Evolutionary conservation across 345 rosid species (phyloP).

Genomic region (Populus nigra): DNA sequence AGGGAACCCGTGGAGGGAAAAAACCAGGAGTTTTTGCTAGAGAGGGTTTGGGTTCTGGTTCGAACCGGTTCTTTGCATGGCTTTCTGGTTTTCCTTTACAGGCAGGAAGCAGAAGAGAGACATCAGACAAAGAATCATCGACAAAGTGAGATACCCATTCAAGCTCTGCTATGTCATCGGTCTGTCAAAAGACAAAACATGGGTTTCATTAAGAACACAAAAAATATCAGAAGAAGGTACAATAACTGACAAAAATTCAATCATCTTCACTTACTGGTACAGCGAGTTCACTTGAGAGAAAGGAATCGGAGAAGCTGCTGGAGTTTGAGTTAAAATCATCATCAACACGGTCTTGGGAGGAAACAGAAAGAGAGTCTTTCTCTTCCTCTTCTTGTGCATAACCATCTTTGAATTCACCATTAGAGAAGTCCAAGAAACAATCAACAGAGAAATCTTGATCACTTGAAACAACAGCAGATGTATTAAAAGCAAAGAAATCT

Average conservation of each 20-base stretch:
- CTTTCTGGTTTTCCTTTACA: slow-evolving; percentile 6
- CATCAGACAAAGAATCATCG: slow-evolving; percentile 44
- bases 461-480: slow-evolving; percentile 14
- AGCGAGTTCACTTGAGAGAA: slow-evolving; percentile 32
- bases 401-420: slow-evolving; percentile 32
- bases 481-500: slow-evolving; percentile 28
- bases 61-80: slow-evolving; percentile 13
- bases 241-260: neutral
- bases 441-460: slow-evolving; percentile 77
- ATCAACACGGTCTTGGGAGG: slow-evolving; percentile 33
- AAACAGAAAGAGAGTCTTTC: slow-evolving; percentile 40
- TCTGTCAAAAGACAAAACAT: slow-evolving; percentile 22
- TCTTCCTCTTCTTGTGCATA: slow-evolving; percentile 19
- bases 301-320: slow-evolving; percentile 21
- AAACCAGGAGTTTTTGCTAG: slow-evolving; percentile 17
- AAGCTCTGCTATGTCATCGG: slow-evolving; percentile 46
- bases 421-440: slow-evolving; percentile 62
- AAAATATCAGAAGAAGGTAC: too few species aligned
- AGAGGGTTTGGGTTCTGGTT: slow-evolving; percentile 16
- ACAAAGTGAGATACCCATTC: slow-evolving; percentile 60
- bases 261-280: slow-evolving; percentile 35
- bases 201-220: neutral
- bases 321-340: slow-evolving; percentile 42
- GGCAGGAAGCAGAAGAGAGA: slow-evolving; percentile 19
- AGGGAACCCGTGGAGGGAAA: slow-evolving; percentile 29